These are phyloP conservation scores for Tolypocladium ophioglossoides DNA, from an alignment of 2,329 filamentous ascomycete species.

Conservation along the genomic window DNA sequence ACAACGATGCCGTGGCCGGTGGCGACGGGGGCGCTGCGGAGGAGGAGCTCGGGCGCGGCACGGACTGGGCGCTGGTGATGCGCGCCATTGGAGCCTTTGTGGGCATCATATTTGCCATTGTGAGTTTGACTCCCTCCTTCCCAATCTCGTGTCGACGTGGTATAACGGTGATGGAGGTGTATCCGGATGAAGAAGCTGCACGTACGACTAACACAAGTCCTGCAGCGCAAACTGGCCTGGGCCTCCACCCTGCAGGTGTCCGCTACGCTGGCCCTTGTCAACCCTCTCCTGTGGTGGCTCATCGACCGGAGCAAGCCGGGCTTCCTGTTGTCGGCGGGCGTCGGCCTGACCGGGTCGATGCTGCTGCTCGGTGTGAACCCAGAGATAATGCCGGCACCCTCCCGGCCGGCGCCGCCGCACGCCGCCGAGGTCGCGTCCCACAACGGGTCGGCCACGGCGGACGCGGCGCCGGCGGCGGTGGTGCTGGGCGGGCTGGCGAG, in stretches of 20 bases:
- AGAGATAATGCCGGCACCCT: slow-evolving; percentile 62
- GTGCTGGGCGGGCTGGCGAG: slow-evolving; percentile 42
- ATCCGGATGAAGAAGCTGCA: background rate
- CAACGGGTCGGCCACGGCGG: slow-evolving; percentile 1
- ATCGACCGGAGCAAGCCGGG: slow-evolving; percentile 84
- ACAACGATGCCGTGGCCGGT: slow-evolving; percentile 16
- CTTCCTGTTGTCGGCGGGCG: slow-evolving; percentile 64
- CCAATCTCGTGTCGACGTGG: no score
- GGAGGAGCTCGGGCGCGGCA: slow-evolving; percentile 30
- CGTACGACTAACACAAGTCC: slow-evolving; percentile 4
- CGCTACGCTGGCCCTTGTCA: slow-evolving; percentile 77
- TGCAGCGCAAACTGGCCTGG: slow-evolving; percentile 80
- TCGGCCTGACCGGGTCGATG: slow-evolving; percentile 65
- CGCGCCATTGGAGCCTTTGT: slow-evolving; percentile 50
- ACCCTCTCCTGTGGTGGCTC: slow-evolving; percentile 91
- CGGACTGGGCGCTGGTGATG: slow-evolving; percentile 62
- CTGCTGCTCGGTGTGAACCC: slow-evolving; percentile 67
- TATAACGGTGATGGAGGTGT: no score
- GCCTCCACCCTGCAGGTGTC: slow-evolving; percentile 90
- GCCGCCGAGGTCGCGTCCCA: slow-evolving; percentile 6
- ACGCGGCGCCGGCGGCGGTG: background rate
- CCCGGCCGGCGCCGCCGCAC: slow-evolving; percentile 24
- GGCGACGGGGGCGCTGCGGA: slow-evolving; percentile 14
- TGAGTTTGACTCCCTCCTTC: slow-evolving; percentile 33
- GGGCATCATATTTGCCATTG: slow-evolving; percentile 60